Percentiles rank a stretch among this genome's conserved stretches.
These are phyloP conservation scores for Picea engelmannii DNA, from an alignment of 83 land plant species.

Conservation along the genomic window DNA sequence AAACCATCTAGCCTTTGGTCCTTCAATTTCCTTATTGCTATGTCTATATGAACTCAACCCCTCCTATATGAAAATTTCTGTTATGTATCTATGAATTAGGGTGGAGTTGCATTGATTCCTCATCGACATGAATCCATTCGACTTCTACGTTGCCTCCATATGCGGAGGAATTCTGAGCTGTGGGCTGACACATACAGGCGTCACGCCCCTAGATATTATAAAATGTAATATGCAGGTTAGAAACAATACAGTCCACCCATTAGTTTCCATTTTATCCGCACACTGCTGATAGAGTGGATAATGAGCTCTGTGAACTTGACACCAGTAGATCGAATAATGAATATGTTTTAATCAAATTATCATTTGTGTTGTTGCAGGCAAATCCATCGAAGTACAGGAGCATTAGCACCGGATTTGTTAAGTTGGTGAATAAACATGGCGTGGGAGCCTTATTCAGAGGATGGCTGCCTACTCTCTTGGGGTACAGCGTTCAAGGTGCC, in stretches of 20 bases:
- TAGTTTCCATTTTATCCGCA: no score
- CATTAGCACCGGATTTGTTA: constrained; percentile 27
- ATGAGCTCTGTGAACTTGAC: no score
- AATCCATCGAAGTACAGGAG: constrained; percentile 41
- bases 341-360: no score
- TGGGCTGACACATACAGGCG: constrained; percentile 31
- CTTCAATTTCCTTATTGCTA: no score
- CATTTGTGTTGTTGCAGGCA: constrained; percentile 14
- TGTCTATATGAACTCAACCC: no score
- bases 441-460: constrained; percentile 32
- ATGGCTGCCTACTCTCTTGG: constrained; percentile 47
- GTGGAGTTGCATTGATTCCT: no score
- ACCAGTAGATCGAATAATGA: no score
- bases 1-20: no score
- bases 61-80: no score
- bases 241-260: no score
- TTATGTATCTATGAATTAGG: no score
- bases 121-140: not conserved
- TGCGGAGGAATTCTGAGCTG: constrained; percentile 36
- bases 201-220: constrained; percentile 41
- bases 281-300: no score
- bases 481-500: constrained; percentile 53
- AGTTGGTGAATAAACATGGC: constrained; percentile 35
- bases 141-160: constrained; percentile 31
- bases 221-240: constrained; percentile 43